phyloP scores from a whole-genome alignment of 169 alveolate species.

The Ichthyophthirius multifiliis region DNA sequence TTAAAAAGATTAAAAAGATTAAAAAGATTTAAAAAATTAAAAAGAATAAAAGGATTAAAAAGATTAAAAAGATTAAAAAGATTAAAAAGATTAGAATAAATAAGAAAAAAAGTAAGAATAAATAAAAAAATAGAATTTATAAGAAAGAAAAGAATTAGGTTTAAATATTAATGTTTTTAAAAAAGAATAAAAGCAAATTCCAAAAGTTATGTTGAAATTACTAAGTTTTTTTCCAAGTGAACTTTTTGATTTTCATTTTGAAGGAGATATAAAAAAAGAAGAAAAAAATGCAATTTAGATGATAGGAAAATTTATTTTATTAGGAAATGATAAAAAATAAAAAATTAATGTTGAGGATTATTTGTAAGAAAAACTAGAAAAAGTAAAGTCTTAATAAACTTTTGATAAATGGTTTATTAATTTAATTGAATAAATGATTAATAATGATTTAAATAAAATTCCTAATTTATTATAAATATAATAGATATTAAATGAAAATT shows the following conservation, averaged over 20 bases:
- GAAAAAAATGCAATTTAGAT: neutral
- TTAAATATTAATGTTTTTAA: too few species aligned
- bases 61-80: too few species aligned
- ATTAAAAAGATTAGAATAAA: too few species aligned
- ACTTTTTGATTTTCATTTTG: neutral
- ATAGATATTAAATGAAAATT: neutral
- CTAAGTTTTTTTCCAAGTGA: neutral
- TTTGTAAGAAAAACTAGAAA: neutral
- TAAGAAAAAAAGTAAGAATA: too few species aligned
- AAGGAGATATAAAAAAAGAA: slow-evolving; percentile 3
- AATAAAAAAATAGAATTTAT: too few species aligned
- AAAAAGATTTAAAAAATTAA: too few species aligned
- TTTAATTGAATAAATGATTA: neutral
- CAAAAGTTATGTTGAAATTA: neutral
- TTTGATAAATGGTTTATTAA: neutral
- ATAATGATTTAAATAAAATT: neutral
- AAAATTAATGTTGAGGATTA: neutral
- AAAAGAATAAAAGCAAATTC: too few species aligned
- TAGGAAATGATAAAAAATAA: neutral
- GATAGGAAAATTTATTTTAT: neutral
- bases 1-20: too few species aligned
- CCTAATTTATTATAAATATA: neutral
- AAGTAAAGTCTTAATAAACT: neutral
- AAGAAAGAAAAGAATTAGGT: too few species aligned
- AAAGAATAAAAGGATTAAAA: too few species aligned